Base-by-base conservation (phyloP, 1,139 yeast genomes). In the Magnusiomyces ingens region DNA sequence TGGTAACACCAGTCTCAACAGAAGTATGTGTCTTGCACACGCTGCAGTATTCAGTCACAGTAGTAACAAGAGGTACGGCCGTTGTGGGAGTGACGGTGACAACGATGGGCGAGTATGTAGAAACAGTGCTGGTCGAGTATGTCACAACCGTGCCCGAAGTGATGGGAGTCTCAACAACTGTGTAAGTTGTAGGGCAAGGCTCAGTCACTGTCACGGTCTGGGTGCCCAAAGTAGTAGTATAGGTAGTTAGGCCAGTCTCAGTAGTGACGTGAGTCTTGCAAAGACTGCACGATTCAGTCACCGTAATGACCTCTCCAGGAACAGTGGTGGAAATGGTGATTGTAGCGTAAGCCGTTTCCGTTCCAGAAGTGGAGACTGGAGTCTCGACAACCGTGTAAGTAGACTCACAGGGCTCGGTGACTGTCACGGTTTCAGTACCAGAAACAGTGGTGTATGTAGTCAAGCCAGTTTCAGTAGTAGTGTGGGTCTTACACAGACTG, bases 381-480 rank as follows among this genome's bases (percentile, higher is more conserved):
- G 46, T 13, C 17, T 22, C 32, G 13, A 43, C 46, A 19, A 21
- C 46, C 4, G 46, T 43, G 13, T 21, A 19, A 22, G 46, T 43
- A 15, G 46, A 18, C 3, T 5, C 15, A 32, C 46, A 43, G 15
- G 46, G 46, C 46, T 43, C 46, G 18, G 46, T 43, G 18, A 43
- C 17, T 3, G 46, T 43, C 3, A 43, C 35, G 5, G 35, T 13
- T 8, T 26, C 32, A 26, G 32, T 26, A 8, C 32, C 32, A 26
- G 32, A 26, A 26, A 26, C 32, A 4, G 32, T 26, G 32, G 32
- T 26, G 32, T 26, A 26, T 5, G 32, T 26, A 26, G 32, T 26
- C 32, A 26, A 26, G 32, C 32, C 32, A 26, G 32, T 26, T 8
- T 26, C 32, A 26, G 32, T 26, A 8, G 32, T 26, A 26, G 32